These are phyloP conservation scores for Penicillium hesseltinei DNA, from an alignment of 2,329 filamentous ascomycete species.

Conservation along the genomic window DNA sequence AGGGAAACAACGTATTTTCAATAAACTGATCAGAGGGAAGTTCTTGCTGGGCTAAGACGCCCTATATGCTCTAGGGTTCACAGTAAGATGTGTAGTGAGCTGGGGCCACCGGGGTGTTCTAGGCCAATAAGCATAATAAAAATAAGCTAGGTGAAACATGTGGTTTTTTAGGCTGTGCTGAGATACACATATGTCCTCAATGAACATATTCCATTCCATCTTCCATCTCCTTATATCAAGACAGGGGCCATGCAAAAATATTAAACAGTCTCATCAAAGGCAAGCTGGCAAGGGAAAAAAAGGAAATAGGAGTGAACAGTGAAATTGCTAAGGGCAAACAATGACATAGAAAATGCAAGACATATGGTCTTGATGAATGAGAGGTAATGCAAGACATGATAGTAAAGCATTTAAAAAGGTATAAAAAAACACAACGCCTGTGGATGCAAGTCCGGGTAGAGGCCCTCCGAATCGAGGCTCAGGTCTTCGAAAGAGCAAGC, in stretches of 20 bases:
- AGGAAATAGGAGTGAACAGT: neutral
- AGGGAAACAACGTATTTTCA: neutral
- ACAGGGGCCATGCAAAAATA: neutral
- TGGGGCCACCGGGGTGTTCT: neutral
- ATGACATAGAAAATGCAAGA: conserved; percentile 8
- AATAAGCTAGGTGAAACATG: neutral
- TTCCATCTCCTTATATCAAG: neutral
- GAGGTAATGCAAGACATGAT: conserved; percentile 8
- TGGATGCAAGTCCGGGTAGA: conserved; percentile 17
- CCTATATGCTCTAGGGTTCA: neutral
- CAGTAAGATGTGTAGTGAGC: neutral
- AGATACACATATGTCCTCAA: neutral
- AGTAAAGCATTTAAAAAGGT: conserved; percentile 9
- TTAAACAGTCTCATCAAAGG: neutral
- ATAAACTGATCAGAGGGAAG: neutral
- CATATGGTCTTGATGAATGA: conserved; percentile 4
- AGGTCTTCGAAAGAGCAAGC: neutral
- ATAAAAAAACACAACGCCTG: conserved; percentile 22
- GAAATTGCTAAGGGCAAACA: neutral
- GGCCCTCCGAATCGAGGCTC: neutral
- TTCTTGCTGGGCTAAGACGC: neutral
- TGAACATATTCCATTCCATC: neutral
- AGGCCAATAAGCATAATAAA: neutral
- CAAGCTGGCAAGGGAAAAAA: neutral
- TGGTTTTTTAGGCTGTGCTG: neutral